Conservation (phyloP, 2,329 filamentous ascomycete genomes). For the Lachnellula arida region DNA sequence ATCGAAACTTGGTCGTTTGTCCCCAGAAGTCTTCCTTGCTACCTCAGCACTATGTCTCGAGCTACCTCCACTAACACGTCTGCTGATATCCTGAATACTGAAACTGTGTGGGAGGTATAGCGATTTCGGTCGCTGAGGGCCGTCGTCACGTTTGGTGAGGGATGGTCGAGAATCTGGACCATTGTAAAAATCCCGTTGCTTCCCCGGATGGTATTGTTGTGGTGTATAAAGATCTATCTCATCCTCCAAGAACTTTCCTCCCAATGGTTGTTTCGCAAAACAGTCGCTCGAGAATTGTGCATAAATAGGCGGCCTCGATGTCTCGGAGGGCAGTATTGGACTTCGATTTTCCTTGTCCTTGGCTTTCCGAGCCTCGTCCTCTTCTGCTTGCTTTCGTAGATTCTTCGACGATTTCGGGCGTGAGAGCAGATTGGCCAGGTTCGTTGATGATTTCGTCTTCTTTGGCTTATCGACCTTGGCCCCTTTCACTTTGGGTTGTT, state of each 20-base stretch:
- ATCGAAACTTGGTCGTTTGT: slow-evolving; percentile 23
- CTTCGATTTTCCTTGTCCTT: slow-evolving; percentile 81
- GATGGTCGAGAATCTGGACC: slow-evolving; percentile 24
- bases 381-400: slow-evolving; percentile 47
- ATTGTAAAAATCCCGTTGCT: slow-evolving; percentile 29
- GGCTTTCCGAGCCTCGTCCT: slow-evolving; percentile 45
- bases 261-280: slow-evolving; percentile 35
- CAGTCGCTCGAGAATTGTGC: slow-evolving; percentile 59
- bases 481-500: slow-evolving; percentile 36
- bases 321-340: slow-evolving; percentile 48
- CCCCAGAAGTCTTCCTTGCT: slow-evolving; percentile 21
- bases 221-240: slow-evolving; percentile 33
- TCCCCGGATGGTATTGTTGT: slow-evolving; percentile 26
- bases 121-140: slow-evolving; percentile 25
- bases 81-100: slow-evolving; percentile 30
- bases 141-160: slow-evolving; percentile 21
- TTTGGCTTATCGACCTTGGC: slow-evolving; percentile 56
- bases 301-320: slow-evolving; percentile 63
- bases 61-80: slow-evolving; percentile 24
- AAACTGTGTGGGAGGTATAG: slow-evolving; percentile 33
- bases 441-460: slow-evolving; percentile 79
- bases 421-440: slow-evolving; percentile 71
- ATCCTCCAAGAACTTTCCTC: slow-evolving; percentile 33
- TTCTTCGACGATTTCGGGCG: slow-evolving; percentile 70
- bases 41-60: slow-evolving; percentile 27